phyloP scores from a whole-genome alignment of 441 rosid genomes.

The Monsonia emarginata region DNA sequence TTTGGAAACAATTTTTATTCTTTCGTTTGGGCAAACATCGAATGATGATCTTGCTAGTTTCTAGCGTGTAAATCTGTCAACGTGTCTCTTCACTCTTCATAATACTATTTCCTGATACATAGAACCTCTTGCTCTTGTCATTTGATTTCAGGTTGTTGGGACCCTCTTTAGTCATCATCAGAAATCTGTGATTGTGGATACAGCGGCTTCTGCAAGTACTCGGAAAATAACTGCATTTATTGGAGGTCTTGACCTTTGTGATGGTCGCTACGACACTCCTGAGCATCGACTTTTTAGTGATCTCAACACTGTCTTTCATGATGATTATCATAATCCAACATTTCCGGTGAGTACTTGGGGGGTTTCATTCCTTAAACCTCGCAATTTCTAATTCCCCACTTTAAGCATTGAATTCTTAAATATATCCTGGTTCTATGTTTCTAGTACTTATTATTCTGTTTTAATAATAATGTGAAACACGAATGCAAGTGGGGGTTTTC shows the following conservation, averaged over 20 bases:
- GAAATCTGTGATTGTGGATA: conserved; percentile 83
- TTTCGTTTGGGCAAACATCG: too few relatives aligned
- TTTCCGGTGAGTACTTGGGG: conserved; percentile 43
- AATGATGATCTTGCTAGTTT: too few relatives aligned
- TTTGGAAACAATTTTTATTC: too few relatives aligned
- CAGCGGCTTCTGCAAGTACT: conserved; percentile 57
- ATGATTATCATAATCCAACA: conserved; percentile 86
- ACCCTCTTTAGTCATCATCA: conserved; percentile 93
- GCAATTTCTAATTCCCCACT: too few relatives aligned
- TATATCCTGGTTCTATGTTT: too few relatives aligned
- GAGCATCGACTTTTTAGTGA: conserved; percentile 67
- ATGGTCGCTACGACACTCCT: conserved; percentile 89
- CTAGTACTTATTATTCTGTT: too few relatives aligned
- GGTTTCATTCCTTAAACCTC: too few relatives aligned
- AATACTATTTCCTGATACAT: neutral
- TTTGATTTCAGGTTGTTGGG: conserved; percentile 57
- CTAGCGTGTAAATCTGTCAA: too few relatives aligned
- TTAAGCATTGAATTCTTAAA: too few relatives aligned
- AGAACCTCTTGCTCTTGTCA: neutral
- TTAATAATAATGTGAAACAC: too few relatives aligned
- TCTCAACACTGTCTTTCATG: conserved; percentile 56
- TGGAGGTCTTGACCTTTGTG: conserved; percentile 95
- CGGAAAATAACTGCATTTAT: conserved; percentile 84
- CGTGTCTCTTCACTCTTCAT: neutral
- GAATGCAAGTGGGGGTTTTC: too few relatives aligned